These are phyloP conservation scores for Phytophthora constricta DNA, from an alignment of 352 stramenopile genomes.

Conservation along the genomic window DNA sequence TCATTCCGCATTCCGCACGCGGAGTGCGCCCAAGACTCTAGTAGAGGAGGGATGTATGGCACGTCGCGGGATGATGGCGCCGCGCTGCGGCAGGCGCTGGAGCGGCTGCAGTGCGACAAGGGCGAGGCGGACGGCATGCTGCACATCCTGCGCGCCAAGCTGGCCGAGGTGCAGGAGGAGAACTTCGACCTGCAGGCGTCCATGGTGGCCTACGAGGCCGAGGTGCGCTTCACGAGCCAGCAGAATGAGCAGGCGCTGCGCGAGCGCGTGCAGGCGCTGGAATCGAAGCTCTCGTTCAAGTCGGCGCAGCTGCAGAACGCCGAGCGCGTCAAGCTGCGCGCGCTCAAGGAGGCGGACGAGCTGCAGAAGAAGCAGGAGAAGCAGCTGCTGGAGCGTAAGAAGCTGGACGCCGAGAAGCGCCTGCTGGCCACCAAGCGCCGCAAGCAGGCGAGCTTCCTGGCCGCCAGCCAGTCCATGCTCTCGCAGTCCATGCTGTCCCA, in stretches of 20 bases:
- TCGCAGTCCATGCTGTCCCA: slow-evolving; percentile 20
- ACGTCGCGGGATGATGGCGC: slow-evolving; percentile 1
- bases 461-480: slow-evolving; percentile 52
- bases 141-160: slow-evolving; percentile 53
- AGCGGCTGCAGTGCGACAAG: slow-evolving; percentile 56
- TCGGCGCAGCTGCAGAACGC: slow-evolving; percentile 60
- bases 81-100: slow-evolving; percentile 40
- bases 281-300: slow-evolving; percentile 66
- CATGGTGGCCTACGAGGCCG: slow-evolving; percentile 59
- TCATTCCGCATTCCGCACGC: no score
- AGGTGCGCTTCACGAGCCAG: slow-evolving; percentile 50
- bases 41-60: no score
- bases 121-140: slow-evolving; percentile 61
- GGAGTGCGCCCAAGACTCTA: no score
- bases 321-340: slow-evolving; percentile 60
- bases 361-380: slow-evolving; percentile 49
- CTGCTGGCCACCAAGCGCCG: slow-evolving; percentile 72
- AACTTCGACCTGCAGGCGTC: slow-evolving; percentile 68
- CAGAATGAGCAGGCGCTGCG: slow-evolving; percentile 53
- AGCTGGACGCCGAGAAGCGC: slow-evolving; percentile 66
- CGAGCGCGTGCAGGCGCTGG: slow-evolving; percentile 52
- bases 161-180: slow-evolving; percentile 59
- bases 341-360: slow-evolving; percentile 60
- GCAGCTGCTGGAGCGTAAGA: slow-evolving; percentile 65
- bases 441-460: slow-evolving; percentile 60